Base-by-base conservation (phyloP, 768 basidiomycete species). In the Naganishia onofrii region DNA sequence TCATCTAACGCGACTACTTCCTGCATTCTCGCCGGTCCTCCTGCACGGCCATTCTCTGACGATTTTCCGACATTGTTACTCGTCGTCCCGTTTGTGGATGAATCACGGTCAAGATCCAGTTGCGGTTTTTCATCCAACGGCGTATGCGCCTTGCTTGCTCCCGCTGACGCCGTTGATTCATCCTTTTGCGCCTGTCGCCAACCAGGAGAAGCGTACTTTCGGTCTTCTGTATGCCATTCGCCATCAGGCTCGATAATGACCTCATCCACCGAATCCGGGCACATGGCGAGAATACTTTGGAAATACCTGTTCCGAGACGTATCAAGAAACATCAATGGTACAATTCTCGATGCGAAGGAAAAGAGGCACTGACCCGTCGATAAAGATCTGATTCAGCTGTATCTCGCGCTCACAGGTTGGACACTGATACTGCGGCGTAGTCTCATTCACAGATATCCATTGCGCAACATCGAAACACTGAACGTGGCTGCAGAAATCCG, bases 401-500 rank as follows among this genome's bases (percentile, higher is more conserved):
- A 99, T 80, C 55, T 85, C 83, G 76, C 87, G 88, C 79, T 92
- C 91, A 81, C 96, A 98, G 52, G 93, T 89, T 31, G 96, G 95
- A 81, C 96, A 98, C 55, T 89, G 81, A 90, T 91, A 99, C 34
- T 93, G 93, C 1, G 95, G 96, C 10, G 93, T 97, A 82, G 92
- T 89, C 76, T 95, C 91, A 87, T 96, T 98, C 79, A 95, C 88
- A 5, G 89, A 89, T 76, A 90, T 92, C 93, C 93, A 99, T 48
- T 90, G 92, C 21, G 85, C 85, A 0, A 93, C 93, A 81, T 99
- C 96, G 81, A 98, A 99, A 79, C 96, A 99, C 74, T 93, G 91
- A 8, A 90, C 83, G 81, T 98, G 96, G 44, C 90, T 87, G 76
- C 96, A 98, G 70, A 85, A 84, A n/a, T 83, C 85, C 0, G 96